Conservation (phyloP, 495 filamentous ascomycete species). For the Opeltia flavorubescens region DNA sequence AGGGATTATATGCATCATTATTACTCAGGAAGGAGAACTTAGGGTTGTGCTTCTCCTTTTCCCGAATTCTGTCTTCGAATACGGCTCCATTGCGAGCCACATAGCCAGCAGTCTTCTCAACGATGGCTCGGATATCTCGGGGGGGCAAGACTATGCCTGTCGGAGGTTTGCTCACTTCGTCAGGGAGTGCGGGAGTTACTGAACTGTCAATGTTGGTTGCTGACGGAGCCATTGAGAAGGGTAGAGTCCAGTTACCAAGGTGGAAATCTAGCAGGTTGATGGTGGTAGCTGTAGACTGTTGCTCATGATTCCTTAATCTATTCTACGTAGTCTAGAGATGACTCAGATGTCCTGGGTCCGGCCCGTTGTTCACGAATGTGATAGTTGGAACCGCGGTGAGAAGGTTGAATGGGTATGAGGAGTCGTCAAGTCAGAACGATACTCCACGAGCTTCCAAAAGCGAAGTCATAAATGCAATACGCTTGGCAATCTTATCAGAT, state of each 20-base stretch:
- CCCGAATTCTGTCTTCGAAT: conserved; percentile 81
- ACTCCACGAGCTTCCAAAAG: too few relatives aligned
- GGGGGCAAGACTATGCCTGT: conserved; percentile 76
- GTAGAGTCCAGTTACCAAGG: conserved; percentile 6
- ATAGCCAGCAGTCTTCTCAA: conserved; percentile 95
- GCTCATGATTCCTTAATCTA: too few relatives aligned
- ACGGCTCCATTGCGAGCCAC: conserved; percentile 68
- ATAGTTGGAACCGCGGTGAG: too few relatives aligned
- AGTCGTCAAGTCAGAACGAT: too few relatives aligned
- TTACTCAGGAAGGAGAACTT: conserved; percentile 79
- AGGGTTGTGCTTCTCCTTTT: conserved; percentile 72
- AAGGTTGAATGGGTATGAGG: too few relatives aligned
- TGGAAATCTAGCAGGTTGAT: background rate
- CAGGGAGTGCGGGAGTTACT: conserved; percentile 27
- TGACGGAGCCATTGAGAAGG: conserved; percentile 34
- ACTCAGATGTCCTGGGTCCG: too few relatives aligned
- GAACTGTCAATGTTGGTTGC: conserved; percentile 43
- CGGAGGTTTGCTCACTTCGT: conserved; percentile 58
- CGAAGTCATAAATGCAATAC: too few relatives aligned
- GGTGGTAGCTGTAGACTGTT: too few relatives aligned
- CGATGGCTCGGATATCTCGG: conserved; percentile 62
- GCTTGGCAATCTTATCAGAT: too few relatives aligned
- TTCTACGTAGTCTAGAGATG: too few relatives aligned
- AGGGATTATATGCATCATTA: conserved; percentile 76
- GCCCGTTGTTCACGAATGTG: too few relatives aligned